These are phyloP conservation scores for Phlyctochytrium planicorne DNA, from an alignment of 192 early-diverging fungal species.

Conservation along the genomic window DNA sequence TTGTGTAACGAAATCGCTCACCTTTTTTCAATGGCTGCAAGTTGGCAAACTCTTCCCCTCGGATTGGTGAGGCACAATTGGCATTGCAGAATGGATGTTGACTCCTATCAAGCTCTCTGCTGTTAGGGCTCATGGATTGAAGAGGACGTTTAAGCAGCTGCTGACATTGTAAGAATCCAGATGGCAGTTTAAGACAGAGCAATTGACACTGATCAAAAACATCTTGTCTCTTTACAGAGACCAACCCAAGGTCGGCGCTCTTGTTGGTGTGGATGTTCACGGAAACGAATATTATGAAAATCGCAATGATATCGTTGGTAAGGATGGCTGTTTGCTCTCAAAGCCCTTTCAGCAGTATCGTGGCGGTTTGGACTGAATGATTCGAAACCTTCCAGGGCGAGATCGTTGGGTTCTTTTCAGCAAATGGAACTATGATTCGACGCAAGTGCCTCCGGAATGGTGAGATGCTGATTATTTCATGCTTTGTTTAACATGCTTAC, in stretches of 20 bases:
- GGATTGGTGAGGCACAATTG: no score
- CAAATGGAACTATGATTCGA: constrained; percentile 53
- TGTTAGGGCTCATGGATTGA: constrained; percentile 21
- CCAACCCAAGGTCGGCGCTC: constrained; percentile 42
- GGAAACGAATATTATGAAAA: constrained; percentile 60
- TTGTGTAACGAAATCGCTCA: no score
- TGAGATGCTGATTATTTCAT: constrained; percentile 10
- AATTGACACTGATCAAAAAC: constrained; percentile 7
- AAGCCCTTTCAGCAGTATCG: no score
- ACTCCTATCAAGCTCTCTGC: constrained; percentile 26
- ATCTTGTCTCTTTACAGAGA: constrained; percentile 25
- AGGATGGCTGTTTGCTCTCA: background rate
- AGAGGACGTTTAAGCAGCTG: constrained; percentile 21
- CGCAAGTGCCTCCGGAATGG: constrained; percentile 58
- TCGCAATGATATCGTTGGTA: constrained; percentile 38
- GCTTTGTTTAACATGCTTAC: background rate
- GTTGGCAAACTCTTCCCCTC: no score
- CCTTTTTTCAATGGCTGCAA: no score
- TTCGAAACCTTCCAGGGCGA: constrained; percentile 21
- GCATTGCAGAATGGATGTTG: no score
- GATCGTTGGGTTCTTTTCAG: constrained; percentile 54
- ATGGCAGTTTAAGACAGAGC: background rate
- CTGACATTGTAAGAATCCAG: constrained; percentile 21
- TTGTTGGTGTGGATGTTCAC: constrained; percentile 45
- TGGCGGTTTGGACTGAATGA: background rate